Percentiles rank a stretch among this genome's conserved stretches.
Evolutionary conservation across 2,329 filamentous ascomycete genomes (phyloP).

Genomic region (Claviceps sp.): DNA sequence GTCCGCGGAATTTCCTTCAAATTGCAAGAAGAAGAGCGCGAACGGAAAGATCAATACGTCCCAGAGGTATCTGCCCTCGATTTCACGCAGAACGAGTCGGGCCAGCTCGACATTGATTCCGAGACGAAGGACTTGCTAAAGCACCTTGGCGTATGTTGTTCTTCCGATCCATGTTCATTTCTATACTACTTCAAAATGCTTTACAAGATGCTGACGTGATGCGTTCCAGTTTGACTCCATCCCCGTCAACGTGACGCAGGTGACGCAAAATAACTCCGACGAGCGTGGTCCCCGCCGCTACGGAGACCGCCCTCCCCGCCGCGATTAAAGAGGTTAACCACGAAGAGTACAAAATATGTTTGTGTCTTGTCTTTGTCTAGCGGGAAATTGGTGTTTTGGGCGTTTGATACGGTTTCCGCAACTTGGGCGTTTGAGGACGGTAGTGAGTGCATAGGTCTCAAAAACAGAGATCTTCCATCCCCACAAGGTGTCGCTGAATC

Average conservation of each 20-base stretch:
- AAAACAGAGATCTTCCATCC: conserved; percentile 42
- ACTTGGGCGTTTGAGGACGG: conserved; percentile 44
- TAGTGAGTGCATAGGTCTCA: conserved; percentile 44
- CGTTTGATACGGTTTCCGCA: conserved; percentile 30
- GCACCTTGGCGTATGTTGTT: conserved; percentile 81
- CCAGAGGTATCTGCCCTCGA: conserved; percentile 97
- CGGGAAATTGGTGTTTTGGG: conserved; percentile 26
- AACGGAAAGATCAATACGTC: conserved; percentile 99
- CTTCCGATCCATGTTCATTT: neutral
- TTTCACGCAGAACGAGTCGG: conserved; percentile 89
- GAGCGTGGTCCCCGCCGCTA: conserved; percentile 71
- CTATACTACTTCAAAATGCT: no score
- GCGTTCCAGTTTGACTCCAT: conserved; percentile 76
- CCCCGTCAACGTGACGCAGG: conserved; percentile 87
- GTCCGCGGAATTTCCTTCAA: conserved; percentile 99
- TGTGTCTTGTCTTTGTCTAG: conserved; percentile 4
- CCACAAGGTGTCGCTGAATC: conserved; percentile 86
- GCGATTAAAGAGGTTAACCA: conserved; percentile 14
- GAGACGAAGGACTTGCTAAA: conserved; percentile 99
- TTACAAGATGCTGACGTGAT: conserved; percentile 15
- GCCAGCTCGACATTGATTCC: conserved; percentile 85
- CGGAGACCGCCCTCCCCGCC: conserved; percentile 41
- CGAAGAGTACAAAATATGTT: neutral
- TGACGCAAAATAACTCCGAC: conserved; percentile 73
- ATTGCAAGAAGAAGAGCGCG: conserved; percentile 99